phyloP scores from a whole-genome alignment of 2,329 filamentous ascomycete species.

The Coniochaeta sp. region DNA sequence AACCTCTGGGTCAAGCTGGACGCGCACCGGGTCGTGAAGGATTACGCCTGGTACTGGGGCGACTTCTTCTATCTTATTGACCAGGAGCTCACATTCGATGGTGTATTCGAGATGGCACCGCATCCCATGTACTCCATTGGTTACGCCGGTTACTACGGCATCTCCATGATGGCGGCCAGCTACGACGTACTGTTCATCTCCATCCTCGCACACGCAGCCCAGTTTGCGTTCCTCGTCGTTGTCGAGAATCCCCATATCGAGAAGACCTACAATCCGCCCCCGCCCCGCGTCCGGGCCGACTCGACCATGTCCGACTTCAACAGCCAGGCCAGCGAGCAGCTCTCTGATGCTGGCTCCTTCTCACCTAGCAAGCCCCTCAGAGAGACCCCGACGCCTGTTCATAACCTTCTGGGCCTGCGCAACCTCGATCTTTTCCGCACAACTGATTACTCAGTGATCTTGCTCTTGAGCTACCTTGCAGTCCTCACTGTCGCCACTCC shows the following conservation, averaged over 20 bases:
- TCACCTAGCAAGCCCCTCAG: background rate
- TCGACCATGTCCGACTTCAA: slow-evolving; percentile 16
- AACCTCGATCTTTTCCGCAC: slow-evolving; percentile 87
- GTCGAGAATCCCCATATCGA: slow-evolving; percentile 98
- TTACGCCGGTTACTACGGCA: slow-evolving; percentile 96
- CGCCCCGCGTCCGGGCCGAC: slow-evolving; percentile 55
- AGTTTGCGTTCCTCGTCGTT: slow-evolving; percentile 84
- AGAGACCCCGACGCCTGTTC: slow-evolving; percentile 57
- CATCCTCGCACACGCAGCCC: slow-evolving; percentile 85
- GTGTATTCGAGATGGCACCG: slow-evolving; percentile 97
- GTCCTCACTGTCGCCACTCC: slow-evolving; percentile 70
- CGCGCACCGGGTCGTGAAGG: slow-evolving; percentile 94
- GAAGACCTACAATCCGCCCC: slow-evolving; percentile 89
- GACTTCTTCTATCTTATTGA: slow-evolving; percentile 99
- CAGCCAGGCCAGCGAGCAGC: slow-evolving; percentile 14
- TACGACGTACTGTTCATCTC: slow-evolving; percentile 97
- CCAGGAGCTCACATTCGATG: slow-evolving; percentile 95
- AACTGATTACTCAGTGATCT: slow-evolving; percentile 73
- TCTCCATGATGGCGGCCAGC: slow-evolving; percentile 95
- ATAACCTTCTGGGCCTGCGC: slow-evolving; percentile 73
- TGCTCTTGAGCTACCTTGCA: slow-evolving; percentile 71
- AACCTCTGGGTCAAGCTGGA: slow-evolving; percentile 99
- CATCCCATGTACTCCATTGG: slow-evolving; percentile 99
- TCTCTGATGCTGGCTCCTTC: background rate
- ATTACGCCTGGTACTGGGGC: slow-evolving; percentile 99